These are phyloP conservation scores for Cudoniella acicularis DNA, from an alignment of 495 filamentous ascomycete genomes.

Conservation along the genomic window DNA sequence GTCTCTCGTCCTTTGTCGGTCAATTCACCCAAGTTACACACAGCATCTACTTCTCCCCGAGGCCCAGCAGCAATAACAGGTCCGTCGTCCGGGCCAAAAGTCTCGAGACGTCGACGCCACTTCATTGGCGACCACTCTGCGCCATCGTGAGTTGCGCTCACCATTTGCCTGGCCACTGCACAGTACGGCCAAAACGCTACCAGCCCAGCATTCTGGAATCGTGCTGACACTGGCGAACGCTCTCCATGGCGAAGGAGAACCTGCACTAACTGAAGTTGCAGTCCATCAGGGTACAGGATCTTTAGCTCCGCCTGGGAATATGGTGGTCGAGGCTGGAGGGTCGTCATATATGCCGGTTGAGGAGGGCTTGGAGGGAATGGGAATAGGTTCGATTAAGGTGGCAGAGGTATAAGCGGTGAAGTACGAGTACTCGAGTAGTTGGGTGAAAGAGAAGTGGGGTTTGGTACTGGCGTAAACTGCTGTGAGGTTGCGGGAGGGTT, in stretches of 20 bases:
- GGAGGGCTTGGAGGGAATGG: too few species aligned
- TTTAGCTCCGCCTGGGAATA: constrained; percentile 80
- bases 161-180: constrained; percentile 65
- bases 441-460: too few species aligned
- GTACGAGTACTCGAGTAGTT: too few species aligned
- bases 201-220: constrained; percentile 89
- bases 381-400: too few species aligned
- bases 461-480: too few species aligned
- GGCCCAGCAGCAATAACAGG: constrained; percentile 65
- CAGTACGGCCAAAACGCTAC: constrained; percentile 91
- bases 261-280: constrained; percentile 87
- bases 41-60: constrained; percentile 62
- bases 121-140: constrained; percentile 61
- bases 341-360: constrained; percentile 64
- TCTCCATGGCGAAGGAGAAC: constrained; percentile 90
- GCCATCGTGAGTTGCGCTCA: constrained; percentile 59
- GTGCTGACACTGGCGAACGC: constrained; percentile 76
- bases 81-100: constrained; percentile 68
- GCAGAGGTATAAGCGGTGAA: too few species aligned
- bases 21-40: constrained; percentile 84
- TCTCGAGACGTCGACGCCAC: constrained; percentile 78
- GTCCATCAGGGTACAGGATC: constrained; percentile 70
- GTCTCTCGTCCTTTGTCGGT: constrained; percentile 84
- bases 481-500: too few species aligned
- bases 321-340: constrained; percentile 65